Evolutionary conservation across 176 grass and related monocot genomes (phyloP), one percentile per base, ranked within the genome.

Genomic region (Calamus simplicifolius): DNA sequence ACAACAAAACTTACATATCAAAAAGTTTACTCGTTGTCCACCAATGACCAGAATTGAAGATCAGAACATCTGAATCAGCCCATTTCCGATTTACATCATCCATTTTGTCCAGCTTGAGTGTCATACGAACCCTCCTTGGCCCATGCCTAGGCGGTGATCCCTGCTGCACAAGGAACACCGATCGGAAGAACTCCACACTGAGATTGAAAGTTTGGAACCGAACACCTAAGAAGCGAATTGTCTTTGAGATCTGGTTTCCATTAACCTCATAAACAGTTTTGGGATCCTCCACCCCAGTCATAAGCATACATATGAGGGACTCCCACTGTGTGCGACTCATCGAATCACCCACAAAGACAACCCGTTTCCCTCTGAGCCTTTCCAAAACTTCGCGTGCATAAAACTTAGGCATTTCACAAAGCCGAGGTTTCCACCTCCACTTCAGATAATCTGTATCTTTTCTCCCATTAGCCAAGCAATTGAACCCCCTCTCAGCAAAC

Each of bases 301-400:
- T 88, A 19, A 98, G 84, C 93, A 98, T 88, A 59, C 93, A 98
- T 58, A 98, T 92, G 70, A 98, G 90, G 16, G 93, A 98, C 29
- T 98, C 93, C 93, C 93, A 98, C 59, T 98, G 93, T 0, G 93
- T 92, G 13, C 87, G 79, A 62, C 93, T 92, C 93, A 98, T 98
- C 0, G 93, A 98, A 25, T 92, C 93, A 54, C 92, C 93, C 13
- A 98, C 81, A 53, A 97, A 91, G n/a, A 88, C 84, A 27, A 97
- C 81, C 59, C 80, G 73, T 74, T 97, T 97, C 57, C 84, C 87
- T 61, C 83, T 85, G 2, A 97, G 78, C 72, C 79, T 80, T 52
- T 91, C 72, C 59, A 97, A 54, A 25, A 77, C 54, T 43, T 62
- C 62, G 2, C 38, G 59, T 4, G 72, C 84, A 61, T 75, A 59